phyloP scores from a whole-genome alignment of 1,284 basidiomycete species.

The Meripilus lineatus region DNA sequence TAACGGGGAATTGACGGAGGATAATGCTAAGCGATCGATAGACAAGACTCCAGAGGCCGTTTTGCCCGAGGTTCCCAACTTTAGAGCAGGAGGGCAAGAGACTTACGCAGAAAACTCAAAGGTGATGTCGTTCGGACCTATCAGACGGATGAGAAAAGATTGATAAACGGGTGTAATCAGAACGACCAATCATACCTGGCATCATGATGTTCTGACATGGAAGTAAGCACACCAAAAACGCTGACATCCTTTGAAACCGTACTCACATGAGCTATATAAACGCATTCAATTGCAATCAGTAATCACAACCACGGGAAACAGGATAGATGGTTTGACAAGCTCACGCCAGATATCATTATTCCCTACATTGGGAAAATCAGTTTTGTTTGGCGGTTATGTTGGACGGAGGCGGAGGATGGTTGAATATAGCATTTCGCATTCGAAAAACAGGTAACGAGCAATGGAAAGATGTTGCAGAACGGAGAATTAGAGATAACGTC shows the following conservation, averaged over 20 bases:
- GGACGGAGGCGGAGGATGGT: no score
- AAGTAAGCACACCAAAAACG: slow-evolving; percentile 3
- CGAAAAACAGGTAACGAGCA: no score
- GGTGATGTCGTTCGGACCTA: slow-evolving; percentile 80
- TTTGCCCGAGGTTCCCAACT: not conserved
- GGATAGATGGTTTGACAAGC: slow-evolving; percentile 29
- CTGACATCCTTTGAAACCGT: not conserved
- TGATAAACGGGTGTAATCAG: slow-evolving; percentile 1
- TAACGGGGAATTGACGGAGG: not conserved
- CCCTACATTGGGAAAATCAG: slow-evolving; percentile 34
- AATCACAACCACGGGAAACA: slow-evolving; percentile 12
- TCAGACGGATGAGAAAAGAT: slow-evolving; percentile 4
- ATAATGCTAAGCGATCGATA: no score
- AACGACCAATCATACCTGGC: slow-evolving; percentile 41
- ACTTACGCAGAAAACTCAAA: slow-evolving; percentile 68
- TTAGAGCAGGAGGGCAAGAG: slow-evolving; percentile 2
- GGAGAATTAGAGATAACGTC: no score
- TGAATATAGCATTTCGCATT: no score
- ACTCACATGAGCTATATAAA: slow-evolving; percentile 56
- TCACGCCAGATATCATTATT: slow-evolving; percentile 89
- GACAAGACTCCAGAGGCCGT: no score
- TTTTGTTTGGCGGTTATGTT: no score
- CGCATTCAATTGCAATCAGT: slow-evolving; percentile 9
- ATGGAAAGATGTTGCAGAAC: no score
- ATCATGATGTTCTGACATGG: slow-evolving; percentile 55